These are phyloP conservation scores for Dentipellis sp. DNA, from an alignment of 768 basidiomycete species.

Conservation along the genomic window DNA sequence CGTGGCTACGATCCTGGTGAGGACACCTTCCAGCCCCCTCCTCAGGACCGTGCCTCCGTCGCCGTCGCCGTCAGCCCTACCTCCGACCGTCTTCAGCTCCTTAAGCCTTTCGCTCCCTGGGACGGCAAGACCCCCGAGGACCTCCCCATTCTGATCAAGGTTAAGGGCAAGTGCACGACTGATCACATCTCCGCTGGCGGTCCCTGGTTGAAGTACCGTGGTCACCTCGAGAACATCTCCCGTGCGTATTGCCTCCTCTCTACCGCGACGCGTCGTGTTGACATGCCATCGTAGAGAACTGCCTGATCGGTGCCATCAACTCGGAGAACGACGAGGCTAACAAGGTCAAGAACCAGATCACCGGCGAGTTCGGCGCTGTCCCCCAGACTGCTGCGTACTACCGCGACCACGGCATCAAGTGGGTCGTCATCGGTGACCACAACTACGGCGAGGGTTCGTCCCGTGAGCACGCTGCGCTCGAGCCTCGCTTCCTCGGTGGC, in stretches of 20 bases:
- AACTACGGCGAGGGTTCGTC: constrained; percentile 99
- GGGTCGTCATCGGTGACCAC: constrained; percentile 95
- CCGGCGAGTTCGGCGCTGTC: constrained; percentile 78
- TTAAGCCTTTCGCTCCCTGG: constrained; percentile 87
- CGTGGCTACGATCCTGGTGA: constrained; percentile 94
- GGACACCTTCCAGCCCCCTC: constrained; percentile 95
- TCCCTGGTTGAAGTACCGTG: constrained; percentile 99
- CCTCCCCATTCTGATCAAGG: constrained; percentile 95
- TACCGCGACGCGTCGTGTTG: background rate
- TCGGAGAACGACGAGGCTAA: constrained; percentile 93
- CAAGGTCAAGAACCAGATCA: constrained; percentile 85
- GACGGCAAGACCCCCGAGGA: constrained; percentile 86
- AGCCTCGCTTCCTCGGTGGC: constrained; percentile 92
- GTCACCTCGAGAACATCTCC: constrained; percentile 97
- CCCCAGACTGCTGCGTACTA: constrained; percentile 83
- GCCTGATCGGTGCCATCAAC: constrained; percentile 96
- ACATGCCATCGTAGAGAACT: constrained; percentile 57
- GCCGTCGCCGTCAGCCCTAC: constrained; percentile 78
- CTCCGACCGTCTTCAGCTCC: constrained; percentile 85
- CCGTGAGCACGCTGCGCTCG: constrained; percentile 95
- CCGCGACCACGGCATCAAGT: constrained; percentile 83
- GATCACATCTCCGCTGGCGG: constrained; percentile 97
- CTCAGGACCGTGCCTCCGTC: constrained; percentile 73
- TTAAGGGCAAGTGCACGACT: constrained; percentile 97
- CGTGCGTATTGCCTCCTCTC: constrained; percentile 32